Evolutionary conservation across 805 yeast genomes (phyloP), one percentile per base, ranked within the genome.

Genomic region (Komagataella pastoris): DNA sequence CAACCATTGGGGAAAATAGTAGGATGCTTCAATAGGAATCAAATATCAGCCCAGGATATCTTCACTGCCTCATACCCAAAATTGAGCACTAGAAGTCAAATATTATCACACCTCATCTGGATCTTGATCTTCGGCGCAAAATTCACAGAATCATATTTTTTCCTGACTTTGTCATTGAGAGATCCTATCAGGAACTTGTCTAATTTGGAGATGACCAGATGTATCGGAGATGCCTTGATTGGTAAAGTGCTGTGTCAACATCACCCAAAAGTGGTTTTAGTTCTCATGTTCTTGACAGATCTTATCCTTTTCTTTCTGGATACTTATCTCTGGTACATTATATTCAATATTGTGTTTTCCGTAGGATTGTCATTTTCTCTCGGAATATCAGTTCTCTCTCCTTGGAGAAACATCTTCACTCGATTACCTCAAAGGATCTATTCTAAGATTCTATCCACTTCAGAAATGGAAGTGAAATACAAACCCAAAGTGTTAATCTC

Each of bases 261-360:
- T 46, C 81, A 77, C 30, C 67, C 79, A 1, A 55, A 55, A 3
- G 64, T 76, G 50, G 67, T 73, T 7, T 61, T 77, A 24, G 56
- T 61, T 0, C 61, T 77, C 50, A 70, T 77, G 56, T 61, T 63
- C 36, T 49, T 70, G 7, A 70, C 79, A 3, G 80, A 76, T 57
- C 60, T 76, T 54, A 71, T 76, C 3, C 63, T 77, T 44, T 77
- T 76, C 57, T 76, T 76, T 54, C 66, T 77, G 19, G 83, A 77
- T 53, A 77, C 82, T 0, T 77, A 77, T 54, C 64, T 77, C 17
- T 77, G 83, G 83, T 77, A 77, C 54, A 74, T 77, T 49, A 69
- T 77, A 6, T 77, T 80, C 76, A 77, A 76, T 52, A 74, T 81
- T 17, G 55, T 73, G 0, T 71, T 76, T 52, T 77, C 81, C 1